Evolutionary conservation across 2,329 filamentous ascomycete genomes (phyloP).

Genomic region (Venturia nashicola): DNA sequence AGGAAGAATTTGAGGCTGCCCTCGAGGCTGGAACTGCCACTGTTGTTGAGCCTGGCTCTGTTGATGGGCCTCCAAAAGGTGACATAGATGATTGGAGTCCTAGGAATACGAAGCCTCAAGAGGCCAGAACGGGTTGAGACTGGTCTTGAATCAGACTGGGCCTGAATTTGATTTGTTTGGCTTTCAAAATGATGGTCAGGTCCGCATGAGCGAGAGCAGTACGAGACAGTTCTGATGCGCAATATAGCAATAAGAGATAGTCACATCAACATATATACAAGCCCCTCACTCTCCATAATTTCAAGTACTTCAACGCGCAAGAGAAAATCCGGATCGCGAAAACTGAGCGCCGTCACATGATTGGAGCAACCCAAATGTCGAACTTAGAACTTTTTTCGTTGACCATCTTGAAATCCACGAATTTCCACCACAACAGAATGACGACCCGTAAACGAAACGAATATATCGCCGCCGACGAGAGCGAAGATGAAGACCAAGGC

Average conservation of each 20-base stretch:
- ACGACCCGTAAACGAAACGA: conserved; percentile 58
- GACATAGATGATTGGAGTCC: not conserved
- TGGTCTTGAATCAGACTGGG: not conserved
- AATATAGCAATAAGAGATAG: not conserved
- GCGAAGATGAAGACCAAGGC: conserved; percentile 32
- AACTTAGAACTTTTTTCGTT: not conserved
- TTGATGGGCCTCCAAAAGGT: not conserved
- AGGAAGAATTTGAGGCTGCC: not conserved
- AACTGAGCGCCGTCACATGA: not conserved
- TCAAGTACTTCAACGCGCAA: not conserved
- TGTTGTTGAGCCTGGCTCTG: not conserved
- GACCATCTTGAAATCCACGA: not conserved
- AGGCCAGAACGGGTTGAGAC: not conserved
- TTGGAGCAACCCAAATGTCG: not conserved
- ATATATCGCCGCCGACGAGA: conserved; percentile 45
- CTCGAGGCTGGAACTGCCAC: not conserved
- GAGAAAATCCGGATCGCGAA: not conserved
- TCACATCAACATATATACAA: not conserved
- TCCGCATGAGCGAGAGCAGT: not conserved
- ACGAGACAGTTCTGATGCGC: not conserved
- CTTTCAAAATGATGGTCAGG: not conserved
- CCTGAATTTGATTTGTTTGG: not conserved
- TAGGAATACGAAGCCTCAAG: not conserved
- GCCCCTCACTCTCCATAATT: not conserved
- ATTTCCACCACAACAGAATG: conserved; percentile 34